A percentile compares a stretch with the other conserved stretches of the same genome.
These are phyloP conservation scores for Xenosphaeropsis pyriputrescens DNA, from an alignment of 2,329 filamentous ascomycete genomes.

Conservation along the genomic window DNA sequence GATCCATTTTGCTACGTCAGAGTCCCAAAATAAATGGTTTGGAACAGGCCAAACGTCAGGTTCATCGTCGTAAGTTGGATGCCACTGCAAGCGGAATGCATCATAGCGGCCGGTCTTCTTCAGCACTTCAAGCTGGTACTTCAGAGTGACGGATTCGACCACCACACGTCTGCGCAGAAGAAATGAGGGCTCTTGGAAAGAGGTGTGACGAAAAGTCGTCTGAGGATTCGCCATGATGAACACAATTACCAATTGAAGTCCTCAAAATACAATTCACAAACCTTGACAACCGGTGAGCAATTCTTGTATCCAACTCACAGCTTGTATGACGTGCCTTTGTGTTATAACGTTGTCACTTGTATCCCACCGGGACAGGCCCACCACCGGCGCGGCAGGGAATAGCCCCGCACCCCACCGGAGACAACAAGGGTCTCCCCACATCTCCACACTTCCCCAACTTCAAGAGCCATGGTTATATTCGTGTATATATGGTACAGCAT, in stretches of 20 bases:
- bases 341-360: no score
- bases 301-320: no score
- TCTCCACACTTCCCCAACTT: no score
- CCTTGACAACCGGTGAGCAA: no score
- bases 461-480: no score
- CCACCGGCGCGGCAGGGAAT: neutral
- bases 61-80: conserved; percentile 34
- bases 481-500: no score
- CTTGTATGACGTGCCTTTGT: no score
- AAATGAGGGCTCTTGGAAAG: conserved; percentile 18
- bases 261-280: no score
- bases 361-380: no score
- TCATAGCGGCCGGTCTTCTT: conserved; percentile 39
- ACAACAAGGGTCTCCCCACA: neutral
- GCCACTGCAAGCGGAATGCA: conserved; percentile 42
- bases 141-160: conserved; percentile 27
- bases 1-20: conserved; percentile 43
- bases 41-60: conserved; percentile 38
- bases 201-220: conserved; percentile 21
- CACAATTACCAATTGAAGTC: neutral
- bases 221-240: conserved; percentile 24
- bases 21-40: conserved; percentile 45
- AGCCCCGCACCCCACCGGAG: neutral
- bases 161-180: conserved; percentile 23
- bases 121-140: conserved; percentile 35